Evolutionary conservation across 2,329 filamentous ascomycete species (phyloP).

Genomic region (Cytospora chrysosperma): DNA sequence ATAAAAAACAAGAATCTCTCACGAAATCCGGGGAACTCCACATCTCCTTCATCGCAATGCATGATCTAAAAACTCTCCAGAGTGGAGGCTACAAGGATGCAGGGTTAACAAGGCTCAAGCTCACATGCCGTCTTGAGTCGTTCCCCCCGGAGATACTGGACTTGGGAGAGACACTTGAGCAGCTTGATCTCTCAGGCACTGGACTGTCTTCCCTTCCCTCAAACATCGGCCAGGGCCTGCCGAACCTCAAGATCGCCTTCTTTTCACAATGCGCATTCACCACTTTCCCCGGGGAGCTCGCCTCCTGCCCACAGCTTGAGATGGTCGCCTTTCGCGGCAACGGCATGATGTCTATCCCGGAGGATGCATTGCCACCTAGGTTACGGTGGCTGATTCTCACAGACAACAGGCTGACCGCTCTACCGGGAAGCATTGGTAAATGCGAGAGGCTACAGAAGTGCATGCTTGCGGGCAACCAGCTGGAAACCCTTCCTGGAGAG

Average conservation of each 20-base stretch:
- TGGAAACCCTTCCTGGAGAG: slow-evolving; percentile 39
- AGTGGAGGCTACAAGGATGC: slow-evolving; percentile 34
- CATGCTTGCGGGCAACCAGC: slow-evolving; percentile 48
- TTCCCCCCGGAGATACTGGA: slow-evolving; percentile 43
- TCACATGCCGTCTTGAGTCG: slow-evolving; percentile 33
- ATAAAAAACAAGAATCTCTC: no score
- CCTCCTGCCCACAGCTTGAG: slow-evolving; percentile 44
- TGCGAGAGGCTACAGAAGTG: slow-evolving; percentile 47
- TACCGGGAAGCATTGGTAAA: slow-evolving; percentile 43
- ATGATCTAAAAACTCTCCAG: slow-evolving; percentile 33
- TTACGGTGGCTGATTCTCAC: slow-evolving; percentile 51
- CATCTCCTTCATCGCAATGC: slow-evolving; percentile 28
- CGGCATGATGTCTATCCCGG: slow-evolving; percentile 42
- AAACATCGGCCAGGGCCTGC: slow-evolving; percentile 38
- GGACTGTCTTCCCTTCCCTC: slow-evolving; percentile 41
- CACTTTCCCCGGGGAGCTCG: slow-evolving; percentile 42
- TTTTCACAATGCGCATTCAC: slow-evolving; percentile 47
- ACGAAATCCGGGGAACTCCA: not conserved
- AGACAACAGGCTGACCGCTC: slow-evolving; percentile 40
- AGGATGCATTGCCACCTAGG: slow-evolving; percentile 40
- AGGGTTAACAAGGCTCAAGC: slow-evolving; percentile 36
- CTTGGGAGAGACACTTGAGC: slow-evolving; percentile 42
- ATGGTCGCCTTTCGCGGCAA: slow-evolving; percentile 51
- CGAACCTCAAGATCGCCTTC: slow-evolving; percentile 46
- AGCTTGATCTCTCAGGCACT: slow-evolving; percentile 49